Base-by-base conservation (phyloP, 2,329 filamentous ascomycete genomes). In the Cryphonectria carpinicola region DNA sequence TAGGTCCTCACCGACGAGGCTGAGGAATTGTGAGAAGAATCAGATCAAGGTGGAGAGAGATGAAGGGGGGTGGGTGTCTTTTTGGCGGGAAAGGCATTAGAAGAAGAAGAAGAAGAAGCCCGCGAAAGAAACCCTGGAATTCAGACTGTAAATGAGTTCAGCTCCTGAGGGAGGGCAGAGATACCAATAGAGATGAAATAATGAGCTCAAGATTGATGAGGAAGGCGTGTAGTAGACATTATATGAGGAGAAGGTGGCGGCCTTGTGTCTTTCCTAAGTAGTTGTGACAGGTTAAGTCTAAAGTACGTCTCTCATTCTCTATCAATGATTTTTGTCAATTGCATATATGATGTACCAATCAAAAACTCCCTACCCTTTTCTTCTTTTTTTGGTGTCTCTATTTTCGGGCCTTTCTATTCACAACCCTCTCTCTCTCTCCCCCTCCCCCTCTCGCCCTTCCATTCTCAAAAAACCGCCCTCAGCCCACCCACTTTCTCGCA, bases 401-500 rank as follows among this genome's bases (percentile, higher is more conserved):
- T 25, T 54, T n/a, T 54, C 32, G 17, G 49, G 17, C n/a, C 37
- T 3, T 39, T 39, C 1, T 39, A 46, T 46, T 17, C 13, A 46
- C 3, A 19, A 19, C 10, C 11, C 13, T 17, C 13, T 1, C 41
- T 13, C 41, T 1, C 37, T 39, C 37, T 43, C 13, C 17, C 14
- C 4, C 41, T 4, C 41, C 41, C 41, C 11, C 37, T 39, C 37
- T n/a, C 14, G 8, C 25, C 5, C n/a, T 19, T 28, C 19, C 14
- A 61, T 25, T 32, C n/a, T 19, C 14, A 11, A 5, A 5, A 65
- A 17, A 32, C 4, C 28, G 4, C 19, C 52, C n/a, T 76, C 81
- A 89, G 68, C 93, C 93, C 76, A 97, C 92, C 95, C 95, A 97
- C 80, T 90, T 88, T 79, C 95, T 91, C 7, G 93, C 94, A 78